Evolutionary conservation across 495 filamentous ascomycete species (phyloP), one percentile per base, ranked within the genome.

Genomic region (Bathelium albidoporum): DNA sequence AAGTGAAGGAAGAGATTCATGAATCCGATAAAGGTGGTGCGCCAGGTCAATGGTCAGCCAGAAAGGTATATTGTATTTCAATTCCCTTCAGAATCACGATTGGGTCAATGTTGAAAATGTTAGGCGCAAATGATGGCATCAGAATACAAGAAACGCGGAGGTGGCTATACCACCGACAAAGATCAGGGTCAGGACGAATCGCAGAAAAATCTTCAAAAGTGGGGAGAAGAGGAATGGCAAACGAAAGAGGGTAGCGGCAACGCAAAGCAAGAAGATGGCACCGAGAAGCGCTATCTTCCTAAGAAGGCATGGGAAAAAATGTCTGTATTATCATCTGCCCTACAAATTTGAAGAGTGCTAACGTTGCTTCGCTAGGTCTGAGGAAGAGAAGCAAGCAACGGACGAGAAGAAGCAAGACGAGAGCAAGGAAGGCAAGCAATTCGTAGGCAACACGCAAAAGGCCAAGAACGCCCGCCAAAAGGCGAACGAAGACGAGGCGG

Each of bases 61-160:
- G 78, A 28, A 81, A 81, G 73, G 78, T 77, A 65, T 16, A 16
- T 26, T 32, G 2, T 2, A 4, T 5, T 1, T 14, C 16, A 18
- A 36, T n/a, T 22, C 36, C 24, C 45, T 44, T 58, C 3, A 10
- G 22, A 41, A 2, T 34, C 32, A n/a, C n/a, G 16, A 9, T 59
- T 29, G n/a, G 59, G 26, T 64, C 12, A n/a, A n/a, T 24, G n/a
- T 20, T 24, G 44, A 55, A n/a, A 26, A 11, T 43, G 14, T 10
- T 49, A 80, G 76, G 79, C 66, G 18, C 77, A 81, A 74, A 72
- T 81, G 69, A 80, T 77, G 76, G 79, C 78, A 2, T 65, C 73
- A 0, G 78, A 80, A 63, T 81, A 81, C 73, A 80, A 81, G 64
- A 76, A 75, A 59, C 78, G 79, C 53, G 78, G 78, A 14, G 79